Evolutionary conservation across 106 monocot genomes (phyloP), one percentile per base, ranked within the genome.

Genomic region (Acorus calamus): DNA sequence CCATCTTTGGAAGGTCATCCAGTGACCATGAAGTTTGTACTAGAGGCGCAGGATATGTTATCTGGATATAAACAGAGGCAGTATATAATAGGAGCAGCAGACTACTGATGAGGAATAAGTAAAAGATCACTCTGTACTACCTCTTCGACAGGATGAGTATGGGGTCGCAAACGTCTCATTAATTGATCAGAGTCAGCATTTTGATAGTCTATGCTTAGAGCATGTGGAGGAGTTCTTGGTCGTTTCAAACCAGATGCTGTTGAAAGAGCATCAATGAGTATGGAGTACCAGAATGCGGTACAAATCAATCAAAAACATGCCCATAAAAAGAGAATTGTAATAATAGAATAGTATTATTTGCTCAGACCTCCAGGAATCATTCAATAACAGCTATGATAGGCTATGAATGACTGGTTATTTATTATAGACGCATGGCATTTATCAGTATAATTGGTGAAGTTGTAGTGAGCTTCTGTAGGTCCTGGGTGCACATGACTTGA

Each of bases 1-100:
- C 80, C 6, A 64, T 63, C 69, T 66, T 77, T 46, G 87, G 87
- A 47, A 87, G 69, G 56, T 86, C 82, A 60, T 82, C 82, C 48
- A 74, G 47, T 47, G 86, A 79, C 76, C 79, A 73, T 56, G 73
- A 14, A 79, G 62, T 56, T 65, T 83, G 86, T 63, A 71, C 70
- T 73, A 76, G 44, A 62, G 69, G 72, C 12, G 52, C 66, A 56
- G 81, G 78, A 60, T 82, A 86, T 42, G 74, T 71, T 13, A 69
- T 71, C 78, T 83, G 75, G 48, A 55, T 9, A 55, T 8, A 28
- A 28, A 28, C 28, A 28, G 28, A 28, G 50, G 13, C 44, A 69
- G 8, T 52, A 14, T 42, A 52, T 9, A 10, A 14, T 28, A 10
- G 14, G 2, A 14, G 7, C 28, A 47, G 49, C 61, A 54, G 55